These are phyloP conservation scores for Hawksworthiomyces lignivorus DNA, from an alignment of 2,329 filamentous ascomycete genomes.

Conservation along the genomic window DNA sequence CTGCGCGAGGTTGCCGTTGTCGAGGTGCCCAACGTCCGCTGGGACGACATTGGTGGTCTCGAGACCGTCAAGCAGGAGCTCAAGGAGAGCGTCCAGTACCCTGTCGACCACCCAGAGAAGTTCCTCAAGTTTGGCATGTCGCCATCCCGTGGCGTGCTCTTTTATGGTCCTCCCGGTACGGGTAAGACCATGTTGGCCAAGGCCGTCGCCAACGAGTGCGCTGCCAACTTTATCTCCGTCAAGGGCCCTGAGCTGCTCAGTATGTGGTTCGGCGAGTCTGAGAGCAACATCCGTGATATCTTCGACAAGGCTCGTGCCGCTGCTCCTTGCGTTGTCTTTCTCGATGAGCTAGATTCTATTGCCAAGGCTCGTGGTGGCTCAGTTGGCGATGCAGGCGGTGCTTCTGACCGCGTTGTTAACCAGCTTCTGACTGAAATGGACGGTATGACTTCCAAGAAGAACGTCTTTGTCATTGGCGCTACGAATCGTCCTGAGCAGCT, in stretches of 20 bases:
- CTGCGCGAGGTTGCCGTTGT: conserved; percentile 98
- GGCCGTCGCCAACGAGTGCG: conserved; percentile 97
- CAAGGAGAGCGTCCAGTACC: conserved; percentile 97
- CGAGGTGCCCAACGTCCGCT: conserved; percentile 97
- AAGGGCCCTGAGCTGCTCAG: conserved; percentile 97
- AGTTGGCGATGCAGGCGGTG: conserved; percentile 90
- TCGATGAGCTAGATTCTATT: conserved; percentile 97
- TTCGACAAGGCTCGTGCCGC: conserved; percentile 99
- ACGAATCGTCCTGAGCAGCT: conserved; percentile 99
- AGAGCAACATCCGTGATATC: conserved; percentile 99
- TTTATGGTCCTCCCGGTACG: conserved; percentile 98
- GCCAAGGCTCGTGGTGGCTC: conserved; percentile 98
- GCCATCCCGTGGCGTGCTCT: conserved; percentile 94
- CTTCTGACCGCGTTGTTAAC: conserved; percentile 98
- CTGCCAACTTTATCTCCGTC: conserved; percentile 99
- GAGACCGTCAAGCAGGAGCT: conserved; percentile 99
- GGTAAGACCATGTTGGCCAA: conserved; percentile 99
- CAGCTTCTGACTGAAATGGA: conserved; percentile 99
- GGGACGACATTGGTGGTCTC: conserved; percentile 99
- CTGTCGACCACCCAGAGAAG: conserved; percentile 97
- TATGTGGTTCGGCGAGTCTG: conserved; percentile 99
- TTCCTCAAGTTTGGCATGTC: conserved; percentile 99
- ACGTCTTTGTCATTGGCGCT: conserved; percentile 98
- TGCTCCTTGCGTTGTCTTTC: conserved; percentile 96
- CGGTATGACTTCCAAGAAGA: conserved; percentile 99